Percentiles rank a stretch among this genome's conserved stretches.
Conservation (phyloP, 768 basidiomycete genomes). For the Auriculariales sp. region DNA sequence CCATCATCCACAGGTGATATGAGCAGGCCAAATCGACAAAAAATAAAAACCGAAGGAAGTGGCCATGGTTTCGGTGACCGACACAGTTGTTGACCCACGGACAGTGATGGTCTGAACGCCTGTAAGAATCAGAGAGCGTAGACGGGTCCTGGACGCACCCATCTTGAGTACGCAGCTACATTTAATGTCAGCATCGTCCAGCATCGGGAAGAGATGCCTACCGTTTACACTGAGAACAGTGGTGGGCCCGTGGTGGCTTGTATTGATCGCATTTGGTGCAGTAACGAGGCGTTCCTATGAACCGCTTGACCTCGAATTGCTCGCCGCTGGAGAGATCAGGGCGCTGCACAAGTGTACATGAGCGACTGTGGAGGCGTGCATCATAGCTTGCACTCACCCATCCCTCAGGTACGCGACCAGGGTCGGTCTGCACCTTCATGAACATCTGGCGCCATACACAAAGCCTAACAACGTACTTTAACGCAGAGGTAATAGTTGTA, state of each 20-base stretch:
- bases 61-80: conserved; percentile 80
- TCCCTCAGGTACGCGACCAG: conserved; percentile 61
- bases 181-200: background rate
- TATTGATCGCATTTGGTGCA: conserved; percentile 77
- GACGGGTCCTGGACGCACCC: conserved; percentile 34
- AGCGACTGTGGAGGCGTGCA: background rate
- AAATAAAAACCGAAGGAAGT: conserved; percentile 84
- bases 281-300: conserved; percentile 68
- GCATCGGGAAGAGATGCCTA: conserved; percentile 20
- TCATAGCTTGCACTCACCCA: conserved; percentile 42
- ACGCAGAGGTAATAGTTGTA: conserved; percentile 87
- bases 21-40: conserved; percentile 80
- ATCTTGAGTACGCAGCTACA: conserved; percentile 73
- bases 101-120: conserved; percentile 63
- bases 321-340: conserved; percentile 55
- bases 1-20: conserved; percentile 80
- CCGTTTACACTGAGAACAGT: conserved; percentile 79
- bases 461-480: too few species aligned
- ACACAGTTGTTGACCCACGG: conserved; percentile 94
- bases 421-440: too few species aligned
- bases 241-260: conserved; percentile 85
- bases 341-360: conserved; percentile 28
- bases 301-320: conserved; percentile 80
- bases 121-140: conserved; percentile 3
- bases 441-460: too few species aligned